phyloP scores from a whole-genome alignment of 2,329 filamentous ascomycete genomes.

The Paecilomyces dactylethromorphus region DNA sequence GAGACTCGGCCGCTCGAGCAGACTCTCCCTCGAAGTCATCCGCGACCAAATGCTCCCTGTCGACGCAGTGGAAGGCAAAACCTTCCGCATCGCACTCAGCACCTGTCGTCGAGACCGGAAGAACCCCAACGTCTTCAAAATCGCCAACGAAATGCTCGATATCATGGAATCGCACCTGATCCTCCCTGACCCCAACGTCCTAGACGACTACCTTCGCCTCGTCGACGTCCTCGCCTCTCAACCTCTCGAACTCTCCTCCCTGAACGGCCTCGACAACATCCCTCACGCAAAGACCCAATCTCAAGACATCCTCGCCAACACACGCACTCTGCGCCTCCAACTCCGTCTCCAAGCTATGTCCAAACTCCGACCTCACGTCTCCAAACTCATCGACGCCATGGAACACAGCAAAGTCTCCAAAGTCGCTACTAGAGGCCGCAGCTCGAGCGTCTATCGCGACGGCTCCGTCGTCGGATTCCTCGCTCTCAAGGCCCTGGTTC shows the following conservation, averaged over 20 bases:
- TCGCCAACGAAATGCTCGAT: slow-evolving; percentile 60
- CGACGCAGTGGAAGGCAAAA: slow-evolving; percentile 41
- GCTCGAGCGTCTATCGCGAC: slow-evolving; percentile 8
- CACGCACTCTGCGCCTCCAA: slow-evolving; percentile 16
- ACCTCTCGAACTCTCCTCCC: slow-evolving; percentile 20
- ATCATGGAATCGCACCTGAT: slow-evolving; percentile 46
- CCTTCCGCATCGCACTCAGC: slow-evolving; percentile 67
- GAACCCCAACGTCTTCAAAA: slow-evolving; percentile 61
- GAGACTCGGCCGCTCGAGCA: slow-evolving; percentile 59
- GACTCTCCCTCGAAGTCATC: slow-evolving; percentile 55
- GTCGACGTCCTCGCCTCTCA: slow-evolving; percentile 18
- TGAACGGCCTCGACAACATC: slow-evolving; percentile 18
- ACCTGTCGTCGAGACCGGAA: slow-evolving; percentile 69
- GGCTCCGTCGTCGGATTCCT: slow-evolving; percentile 17
- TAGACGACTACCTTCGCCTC: slow-evolving; percentile 24
- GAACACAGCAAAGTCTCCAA: slow-evolving; percentile 8
- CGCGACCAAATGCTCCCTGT: slow-evolving; percentile 43
- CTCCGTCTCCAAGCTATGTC: slow-evolving; percentile 17
- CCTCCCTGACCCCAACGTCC: slow-evolving; percentile 22
- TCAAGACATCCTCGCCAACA: slow-evolving; percentile 17
- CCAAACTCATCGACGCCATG: slow-evolving; percentile 22
- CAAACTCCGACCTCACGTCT: slow-evolving; percentile 19
- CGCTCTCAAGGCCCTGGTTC: slow-evolving; percentile 16
- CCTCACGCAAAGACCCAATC: slow-evolving; percentile 7
- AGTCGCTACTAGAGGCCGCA: slow-evolving; percentile 3